Evolutionary conservation across 2,329 filamentous ascomycete genomes (phyloP).

Genomic region (Chaetomium olivaceum): DNA sequence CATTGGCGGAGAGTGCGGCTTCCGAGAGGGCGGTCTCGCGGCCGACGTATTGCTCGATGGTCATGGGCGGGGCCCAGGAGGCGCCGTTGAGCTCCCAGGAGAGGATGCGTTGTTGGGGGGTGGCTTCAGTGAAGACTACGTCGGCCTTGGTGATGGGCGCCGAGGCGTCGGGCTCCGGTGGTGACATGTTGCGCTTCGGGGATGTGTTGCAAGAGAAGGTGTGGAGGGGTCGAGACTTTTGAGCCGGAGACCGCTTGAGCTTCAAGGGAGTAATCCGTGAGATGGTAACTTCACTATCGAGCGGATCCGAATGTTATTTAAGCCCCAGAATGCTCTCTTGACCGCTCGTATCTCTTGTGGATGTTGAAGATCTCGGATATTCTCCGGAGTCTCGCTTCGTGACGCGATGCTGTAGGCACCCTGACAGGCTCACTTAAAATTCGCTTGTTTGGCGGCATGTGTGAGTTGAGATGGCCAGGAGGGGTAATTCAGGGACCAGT

Average conservation of each 20-base stretch:
- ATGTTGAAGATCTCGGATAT: background rate
- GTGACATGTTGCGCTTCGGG: background rate
- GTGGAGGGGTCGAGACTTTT: background rate
- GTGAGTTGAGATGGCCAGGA: slow-evolving; percentile 7
- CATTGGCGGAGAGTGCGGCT: slow-evolving; percentile 32
- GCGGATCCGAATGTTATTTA: background rate
- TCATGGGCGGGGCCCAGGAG: slow-evolving; percentile 38
- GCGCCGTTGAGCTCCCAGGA: slow-evolving; percentile 39
- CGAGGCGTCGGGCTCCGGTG: background rate
- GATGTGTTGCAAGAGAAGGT: background rate
- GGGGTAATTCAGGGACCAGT: background rate
- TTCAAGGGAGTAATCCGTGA: background rate
- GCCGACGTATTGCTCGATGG: slow-evolving; percentile 36
- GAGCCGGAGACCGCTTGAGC: background rate
- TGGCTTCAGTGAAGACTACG: slow-evolving; percentile 37
- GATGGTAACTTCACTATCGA: background rate
- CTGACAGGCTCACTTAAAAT: slow-evolving; percentile 9
- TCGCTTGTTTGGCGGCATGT: background rate
- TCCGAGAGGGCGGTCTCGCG: slow-evolving; percentile 36
- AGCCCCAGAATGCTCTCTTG: background rate
- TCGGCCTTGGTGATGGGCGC: slow-evolving; percentile 24
- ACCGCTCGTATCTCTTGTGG: background rate
- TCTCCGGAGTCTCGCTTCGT: background rate
- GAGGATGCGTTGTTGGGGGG: slow-evolving; percentile 34
- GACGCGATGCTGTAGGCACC: slow-evolving; percentile 10